Evolutionary conservation across 2,329 filamentous ascomycete species (phyloP).

Genomic region (Byssoonygena ceratinophila): DNA sequence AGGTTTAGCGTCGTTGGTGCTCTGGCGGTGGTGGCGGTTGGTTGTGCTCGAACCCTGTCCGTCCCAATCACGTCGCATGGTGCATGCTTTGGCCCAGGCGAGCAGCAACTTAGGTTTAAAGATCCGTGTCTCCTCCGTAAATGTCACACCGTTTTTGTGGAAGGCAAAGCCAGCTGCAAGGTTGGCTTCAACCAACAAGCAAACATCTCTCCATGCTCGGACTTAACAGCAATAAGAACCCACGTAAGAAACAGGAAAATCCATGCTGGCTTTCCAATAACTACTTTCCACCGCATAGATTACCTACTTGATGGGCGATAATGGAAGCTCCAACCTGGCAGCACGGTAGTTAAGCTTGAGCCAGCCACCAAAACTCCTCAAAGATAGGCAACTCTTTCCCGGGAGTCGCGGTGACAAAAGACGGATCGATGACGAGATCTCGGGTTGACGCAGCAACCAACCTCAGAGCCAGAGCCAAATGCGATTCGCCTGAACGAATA

Average conservation of each 20-base stretch:
- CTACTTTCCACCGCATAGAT: no score
- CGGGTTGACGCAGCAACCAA: constrained; percentile 9
- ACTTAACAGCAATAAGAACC: background rate
- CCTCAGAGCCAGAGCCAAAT: background rate
- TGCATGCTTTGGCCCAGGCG: constrained; percentile 3
- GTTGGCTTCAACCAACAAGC: background rate
- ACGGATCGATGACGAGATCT: constrained; percentile 3
- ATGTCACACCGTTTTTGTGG: constrained; percentile 11
- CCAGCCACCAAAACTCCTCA: background rate
- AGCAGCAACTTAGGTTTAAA: constrained; percentile 2
- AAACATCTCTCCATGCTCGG: constrained; percentile 2
- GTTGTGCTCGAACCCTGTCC: constrained; percentile 7
- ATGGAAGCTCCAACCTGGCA: background rate
- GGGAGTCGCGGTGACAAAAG: background rate
- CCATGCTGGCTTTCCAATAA: no score
- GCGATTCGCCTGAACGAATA: background rate
- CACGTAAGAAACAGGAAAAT: background rate
- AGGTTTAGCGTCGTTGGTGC: constrained; percentile 3
- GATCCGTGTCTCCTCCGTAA: constrained; percentile 5
- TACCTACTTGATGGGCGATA: background rate
- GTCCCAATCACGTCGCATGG: constrained; percentile 10
- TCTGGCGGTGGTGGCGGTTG: constrained; percentile 6
- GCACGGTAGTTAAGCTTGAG: background rate
- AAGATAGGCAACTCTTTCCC: background rate
- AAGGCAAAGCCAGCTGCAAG: constrained; percentile 9